phyloP scores from a whole-genome alignment of 192 early-diverging fungal genomes.

The Backusella luteola region DNA sequence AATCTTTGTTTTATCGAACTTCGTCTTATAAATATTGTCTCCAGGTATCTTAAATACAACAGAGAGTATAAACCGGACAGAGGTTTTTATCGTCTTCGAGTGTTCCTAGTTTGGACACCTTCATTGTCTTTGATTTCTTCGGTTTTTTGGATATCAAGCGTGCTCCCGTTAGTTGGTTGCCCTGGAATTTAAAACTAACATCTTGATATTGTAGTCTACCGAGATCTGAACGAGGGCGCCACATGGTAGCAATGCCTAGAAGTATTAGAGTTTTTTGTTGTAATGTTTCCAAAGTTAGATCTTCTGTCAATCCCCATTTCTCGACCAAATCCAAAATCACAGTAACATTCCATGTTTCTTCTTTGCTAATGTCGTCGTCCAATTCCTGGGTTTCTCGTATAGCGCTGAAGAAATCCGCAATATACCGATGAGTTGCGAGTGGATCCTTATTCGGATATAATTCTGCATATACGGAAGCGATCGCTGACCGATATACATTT shows the following conservation, averaged over 20 bases:
- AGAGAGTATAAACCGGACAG: too few relatives aligned
- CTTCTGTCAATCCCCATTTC: background rate
- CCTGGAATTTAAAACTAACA: too few relatives aligned
- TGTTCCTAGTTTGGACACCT: background rate
- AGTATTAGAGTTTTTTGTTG: background rate
- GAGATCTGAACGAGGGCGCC: constrained; percentile 5
- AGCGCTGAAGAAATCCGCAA: background rate
- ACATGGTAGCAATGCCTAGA: constrained; percentile 9
- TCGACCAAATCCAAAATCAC: background rate
- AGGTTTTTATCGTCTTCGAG: background rate
- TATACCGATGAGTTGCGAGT: background rate
- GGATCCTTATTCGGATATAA: background rate
- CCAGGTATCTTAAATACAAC: too few relatives aligned
- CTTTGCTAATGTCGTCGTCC: background rate
- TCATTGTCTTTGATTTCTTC: background rate
- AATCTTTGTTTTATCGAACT: too few relatives aligned
- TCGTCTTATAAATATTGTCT: too few relatives aligned
- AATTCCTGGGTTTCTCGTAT: background rate
- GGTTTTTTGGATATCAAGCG: background rate
- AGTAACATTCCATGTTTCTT: background rate
- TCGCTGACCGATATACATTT: constrained; percentile 10
- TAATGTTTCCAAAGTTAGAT: background rate
- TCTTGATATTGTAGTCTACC: too few relatives aligned
- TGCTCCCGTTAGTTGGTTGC: background rate
- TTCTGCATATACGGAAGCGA: background rate